These are phyloP conservation scores for Psilocybe tampanensis DNA, from an alignment of 768 basidiomycete species.

Conservation along the genomic window DNA sequence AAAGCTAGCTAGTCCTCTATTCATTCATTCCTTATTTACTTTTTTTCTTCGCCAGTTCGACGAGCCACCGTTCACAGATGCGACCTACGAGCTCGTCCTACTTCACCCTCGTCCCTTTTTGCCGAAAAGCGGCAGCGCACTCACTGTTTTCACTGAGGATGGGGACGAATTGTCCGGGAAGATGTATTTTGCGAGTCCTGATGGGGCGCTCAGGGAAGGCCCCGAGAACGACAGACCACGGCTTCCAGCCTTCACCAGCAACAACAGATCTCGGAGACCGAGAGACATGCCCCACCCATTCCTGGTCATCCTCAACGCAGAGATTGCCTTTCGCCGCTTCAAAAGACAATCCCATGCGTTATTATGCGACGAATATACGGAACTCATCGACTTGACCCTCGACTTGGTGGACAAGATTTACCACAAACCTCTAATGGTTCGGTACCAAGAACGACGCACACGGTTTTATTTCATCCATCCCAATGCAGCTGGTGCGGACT, in stretches of 20 bases:
- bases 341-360: neutral
- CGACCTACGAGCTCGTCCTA: constrained; percentile 12
- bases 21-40: no score
- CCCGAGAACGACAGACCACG: neutral
- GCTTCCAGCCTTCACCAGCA: constrained; percentile 4
- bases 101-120: constrained; percentile 8
- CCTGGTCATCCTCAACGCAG: constrained; percentile 10
- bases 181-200: constrained; percentile 5
- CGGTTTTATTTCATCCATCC: no score
- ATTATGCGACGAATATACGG: neutral
- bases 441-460: no score
- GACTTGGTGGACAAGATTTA: constrained; percentile 13
- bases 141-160: constrained; percentile 1
- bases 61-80: constrained; percentile 8
- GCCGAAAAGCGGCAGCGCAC: constrained; percentile 3
- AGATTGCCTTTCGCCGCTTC: constrained; percentile 8
- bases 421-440: no score
- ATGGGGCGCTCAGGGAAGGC: constrained; percentile 7
- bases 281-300: constrained; percentile 2
- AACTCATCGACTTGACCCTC: constrained; percentile 13
- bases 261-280: neutral
- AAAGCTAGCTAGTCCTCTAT: no score
- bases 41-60: neutral
- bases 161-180: neutral
- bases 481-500: no score